Evolutionary conservation across 257 asterid genomes (phyloP).

Genomic region (Rubia yunnanensis): DNA sequence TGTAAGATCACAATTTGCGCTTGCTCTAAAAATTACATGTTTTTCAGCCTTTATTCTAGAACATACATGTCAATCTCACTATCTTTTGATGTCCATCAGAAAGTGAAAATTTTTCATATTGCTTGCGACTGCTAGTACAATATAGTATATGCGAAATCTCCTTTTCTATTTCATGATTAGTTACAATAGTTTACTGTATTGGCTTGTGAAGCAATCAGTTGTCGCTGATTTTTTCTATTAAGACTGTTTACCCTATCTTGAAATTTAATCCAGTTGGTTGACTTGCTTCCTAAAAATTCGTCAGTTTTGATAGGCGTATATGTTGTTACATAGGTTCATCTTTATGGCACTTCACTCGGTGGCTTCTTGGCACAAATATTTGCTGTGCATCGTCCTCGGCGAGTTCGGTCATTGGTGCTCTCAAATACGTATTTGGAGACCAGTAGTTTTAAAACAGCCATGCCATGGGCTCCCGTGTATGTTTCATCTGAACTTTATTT

Average conservation of each 20-base stretch:
- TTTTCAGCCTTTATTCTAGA: not conserved
- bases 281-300: not conserved
- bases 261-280: not conserved
- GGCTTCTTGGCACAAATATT: conserved; percentile 97
- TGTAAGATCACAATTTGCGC: conserved; percentile 41
- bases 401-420: conserved; percentile 86
- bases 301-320: not conserved
- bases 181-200: not conserved
- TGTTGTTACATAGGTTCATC: conserved; percentile 56
- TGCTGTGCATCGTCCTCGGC: conserved; percentile 94
- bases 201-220: not conserved
- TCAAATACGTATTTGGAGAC: conserved; percentile 94
- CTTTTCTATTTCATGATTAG: not conserved
- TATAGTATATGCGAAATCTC: not conserved
- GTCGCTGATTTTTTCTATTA: not conserved
- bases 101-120: not conserved
- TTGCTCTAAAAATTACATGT: not conserved
- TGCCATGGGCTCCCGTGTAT: conserved; percentile 99
- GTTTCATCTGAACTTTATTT: conserved; percentile 15
- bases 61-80: not conserved
- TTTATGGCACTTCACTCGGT: conserved; percentile 93
- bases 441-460: conserved; percentile 70
- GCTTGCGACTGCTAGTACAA: not conserved
- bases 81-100: not conserved
- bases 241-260: not conserved